Percentiles rank a stretch among this genome's conserved stretches.
Conservation (phyloP, 2,329 filamentous ascomycete genomes). For the Fonsecaea pedrosoi region DNA sequence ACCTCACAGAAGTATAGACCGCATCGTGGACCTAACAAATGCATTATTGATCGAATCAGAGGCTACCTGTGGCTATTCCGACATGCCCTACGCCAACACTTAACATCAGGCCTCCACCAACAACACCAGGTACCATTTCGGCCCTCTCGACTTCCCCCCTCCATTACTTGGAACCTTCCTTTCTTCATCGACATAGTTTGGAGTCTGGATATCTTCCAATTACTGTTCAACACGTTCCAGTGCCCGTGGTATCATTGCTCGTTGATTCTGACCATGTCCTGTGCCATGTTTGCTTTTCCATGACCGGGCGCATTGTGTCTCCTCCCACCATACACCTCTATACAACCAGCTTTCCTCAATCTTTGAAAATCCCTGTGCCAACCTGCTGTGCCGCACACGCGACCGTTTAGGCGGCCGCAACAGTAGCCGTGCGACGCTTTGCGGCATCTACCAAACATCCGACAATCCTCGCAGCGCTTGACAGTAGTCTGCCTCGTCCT, state of each 20-base stretch:
- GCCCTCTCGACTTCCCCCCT: conserved; percentile 27
- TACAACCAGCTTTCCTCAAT: conserved; percentile 12
- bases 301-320: conserved; percentile 23
- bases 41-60: conserved; percentile 25
- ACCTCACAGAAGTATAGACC: conserved; percentile 21
- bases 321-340: conserved; percentile 19
- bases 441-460: conserved; percentile 12
- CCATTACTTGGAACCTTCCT: conserved; percentile 21
- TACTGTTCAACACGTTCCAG: conserved; percentile 29
- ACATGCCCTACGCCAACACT: conserved; percentile 12
- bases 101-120: conserved; percentile 33
- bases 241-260: conserved; percentile 17
- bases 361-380: conserved; percentile 26
- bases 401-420: conserved; percentile 32
- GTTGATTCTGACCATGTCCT: conserved; percentile 13
- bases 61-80: conserved; percentile 17
- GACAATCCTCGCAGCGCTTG: conserved; percentile 16
- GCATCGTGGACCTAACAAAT: conserved; percentile 20
- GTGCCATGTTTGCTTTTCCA: conserved; percentile 16
- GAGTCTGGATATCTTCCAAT: conserved; percentile 28
- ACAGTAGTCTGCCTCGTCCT: conserved; percentile 32
- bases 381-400: conserved; percentile 33
- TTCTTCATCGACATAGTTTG: conserved; percentile 10
- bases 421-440: conserved; percentile 27
- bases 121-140: conserved; percentile 15